These are phyloP conservation scores for Periconia digitata DNA, from an alignment of 2,329 filamentous ascomycete genomes.

Conservation along the genomic window DNA sequence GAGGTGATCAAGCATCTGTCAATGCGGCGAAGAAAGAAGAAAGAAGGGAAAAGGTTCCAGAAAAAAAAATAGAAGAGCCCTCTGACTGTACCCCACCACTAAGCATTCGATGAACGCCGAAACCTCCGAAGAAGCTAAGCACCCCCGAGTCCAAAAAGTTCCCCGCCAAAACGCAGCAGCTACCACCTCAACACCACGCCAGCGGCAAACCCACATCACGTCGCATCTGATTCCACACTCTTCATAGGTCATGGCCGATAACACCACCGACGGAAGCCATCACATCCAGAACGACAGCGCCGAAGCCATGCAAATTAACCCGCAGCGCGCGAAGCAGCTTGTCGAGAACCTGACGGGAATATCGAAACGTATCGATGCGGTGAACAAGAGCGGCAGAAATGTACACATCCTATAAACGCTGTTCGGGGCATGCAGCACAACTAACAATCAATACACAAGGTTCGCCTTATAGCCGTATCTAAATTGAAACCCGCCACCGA, in stretches of 20 bases:
- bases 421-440: neutral
- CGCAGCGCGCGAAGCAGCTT: conserved; percentile 49
- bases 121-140: too few species aligned
- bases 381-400: conserved; percentile 34
- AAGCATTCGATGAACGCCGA: too few species aligned
- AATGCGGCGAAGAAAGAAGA: too few species aligned
- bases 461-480: conserved; percentile 90
- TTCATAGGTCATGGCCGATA: conserved; percentile 30
- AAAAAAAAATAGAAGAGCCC: too few species aligned
- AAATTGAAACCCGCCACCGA: conserved; percentile 95
- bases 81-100: too few species aligned
- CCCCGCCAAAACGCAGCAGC: neutral
- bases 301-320: conserved; percentile 42
- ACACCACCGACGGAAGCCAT: neutral
- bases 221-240: neutral
- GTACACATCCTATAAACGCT: conserved; percentile 16
- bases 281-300: conserved; percentile 4
- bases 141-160: too few species aligned
- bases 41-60: too few species aligned
- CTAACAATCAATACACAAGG: conserved; percentile 47
- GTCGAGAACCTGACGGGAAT: conserved; percentile 49
- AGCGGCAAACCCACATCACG: conserved; percentile 13
- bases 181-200: neutral
- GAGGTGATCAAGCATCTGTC: too few species aligned
- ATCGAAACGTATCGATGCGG: conserved; percentile 44